Conservation (phyloP, 768 basidiomycete species). For the Lactarius deliciosus region DNA sequence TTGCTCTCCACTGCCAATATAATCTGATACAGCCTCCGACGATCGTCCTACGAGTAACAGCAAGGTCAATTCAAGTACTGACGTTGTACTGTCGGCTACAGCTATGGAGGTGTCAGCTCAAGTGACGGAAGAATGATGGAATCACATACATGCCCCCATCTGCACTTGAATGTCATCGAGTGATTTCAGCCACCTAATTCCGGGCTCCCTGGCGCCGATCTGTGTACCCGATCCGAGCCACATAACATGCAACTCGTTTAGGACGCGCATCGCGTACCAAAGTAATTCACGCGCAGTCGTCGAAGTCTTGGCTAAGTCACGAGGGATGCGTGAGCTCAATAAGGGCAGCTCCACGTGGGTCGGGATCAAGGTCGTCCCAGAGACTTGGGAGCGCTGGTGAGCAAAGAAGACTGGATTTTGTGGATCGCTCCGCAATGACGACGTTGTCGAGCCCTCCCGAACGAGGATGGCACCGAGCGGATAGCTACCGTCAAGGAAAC, state of each 20-base stretch:
- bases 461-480: constrained; percentile 57
- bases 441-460: constrained; percentile 34
- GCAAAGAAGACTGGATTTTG: constrained; percentile 49
- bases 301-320: constrained; percentile 70
- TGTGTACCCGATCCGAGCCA: constrained; percentile 73
- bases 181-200: constrained; percentile 67
- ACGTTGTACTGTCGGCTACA: constrained; percentile 54
- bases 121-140: constrained; percentile 40
- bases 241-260: constrained; percentile 66
- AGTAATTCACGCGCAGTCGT: constrained; percentile 67
- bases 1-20: constrained; percentile 73
- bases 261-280: constrained; percentile 68
- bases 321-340: constrained; percentile 51
- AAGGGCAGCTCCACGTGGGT: constrained; percentile 54
- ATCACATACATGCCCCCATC: constrained; percentile 54
- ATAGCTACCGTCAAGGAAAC: constrained; percentile 76
- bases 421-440: constrained; percentile 49
- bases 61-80: constrained; percentile 68
- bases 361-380: constrained; percentile 42
- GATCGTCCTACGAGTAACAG: constrained; percentile 69
- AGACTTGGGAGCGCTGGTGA: constrained; percentile 40
- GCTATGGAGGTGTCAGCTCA: constrained; percentile 8
- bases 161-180: constrained; percentile 56
- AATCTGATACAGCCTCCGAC: constrained; percentile 71
- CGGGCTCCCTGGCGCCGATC: constrained; percentile 68